Evolutionary conservation across 2,329 filamentous ascomycete species (phyloP), one percentile per base, ranked within the genome.

Genomic region (Cladorrhinum sp.): DNA sequence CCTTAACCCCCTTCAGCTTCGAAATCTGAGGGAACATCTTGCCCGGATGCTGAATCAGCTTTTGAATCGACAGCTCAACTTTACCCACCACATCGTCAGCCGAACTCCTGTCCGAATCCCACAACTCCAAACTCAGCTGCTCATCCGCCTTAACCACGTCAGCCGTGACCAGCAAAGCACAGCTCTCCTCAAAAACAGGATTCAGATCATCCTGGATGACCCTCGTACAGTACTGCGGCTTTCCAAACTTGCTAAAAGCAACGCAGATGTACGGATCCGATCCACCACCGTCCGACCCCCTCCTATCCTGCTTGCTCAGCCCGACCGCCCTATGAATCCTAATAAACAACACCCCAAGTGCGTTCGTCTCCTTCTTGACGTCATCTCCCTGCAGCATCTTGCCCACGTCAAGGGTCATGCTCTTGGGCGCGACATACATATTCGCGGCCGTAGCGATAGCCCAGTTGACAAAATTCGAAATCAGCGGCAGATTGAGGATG

Each of bases 401-500:
- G 68, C 90, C 86, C 73, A 98, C 83, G 69, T 99, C 94, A 52
- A 98, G 82, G 0, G 91, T 92, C 88, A 98, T 88, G 10, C 89
- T 95, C 76, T 97, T 97, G 8, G 94, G 94, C 1, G 94, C 94
- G 24, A 97, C 92, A 65, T 97, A 97, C 84, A 96, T 89, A 71
- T 87, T 90, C 2, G 90, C 89, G 0, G 93, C 92, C 0, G 95
- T 87, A 39, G 87, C 87, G 68, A 98, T 96, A 4, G 94, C 92
- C 77, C 93, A 96, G 75, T 97, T 96, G 74, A 97, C 94, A 71
- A 99, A 98, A 69, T 96, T 96, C 14, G 91, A 96, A 68, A 98
- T 97, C 39, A 98, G 75, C 0, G 94, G 94, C 9, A 98, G 78
- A 68, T 98, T 96, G 24, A 98, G 79, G 51, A 98, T 86, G 67